Evolutionary conservation across 2,329 filamentous ascomycete species (phyloP).

Genomic region (Aspergillus sp.): DNA sequence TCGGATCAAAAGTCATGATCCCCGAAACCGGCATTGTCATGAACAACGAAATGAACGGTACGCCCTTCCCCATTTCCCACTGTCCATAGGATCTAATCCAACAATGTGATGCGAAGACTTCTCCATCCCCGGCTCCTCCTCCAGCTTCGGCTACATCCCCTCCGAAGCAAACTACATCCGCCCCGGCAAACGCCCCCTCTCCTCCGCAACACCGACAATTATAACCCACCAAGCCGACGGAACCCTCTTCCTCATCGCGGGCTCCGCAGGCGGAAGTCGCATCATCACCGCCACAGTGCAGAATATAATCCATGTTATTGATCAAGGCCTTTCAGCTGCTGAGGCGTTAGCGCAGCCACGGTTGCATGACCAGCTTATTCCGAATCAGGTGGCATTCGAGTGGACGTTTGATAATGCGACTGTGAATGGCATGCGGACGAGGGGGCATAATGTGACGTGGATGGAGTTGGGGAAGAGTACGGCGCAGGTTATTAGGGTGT

Average conservation of each 20-base stretch:
- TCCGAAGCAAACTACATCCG: conserved; percentile 73
- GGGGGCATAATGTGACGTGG: conserved; percentile 68
- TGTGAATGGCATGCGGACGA: conserved; percentile 54
- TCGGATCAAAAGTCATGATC: conserved; percentile 71
- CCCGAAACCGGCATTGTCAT: conserved; percentile 78
- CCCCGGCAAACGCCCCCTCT: conserved; percentile 73
- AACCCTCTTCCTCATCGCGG: conserved; percentile 61
- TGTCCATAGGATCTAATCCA: no score
- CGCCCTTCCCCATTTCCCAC: conserved; percentile 22
- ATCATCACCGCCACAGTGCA: conserved; percentile 78
- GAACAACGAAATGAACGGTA: conserved; percentile 55
- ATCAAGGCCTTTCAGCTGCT: conserved; percentile 53
- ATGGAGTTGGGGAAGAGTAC: conserved; percentile 57
- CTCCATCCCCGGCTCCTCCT: conserved; percentile 68
- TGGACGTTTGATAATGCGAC: conserved; percentile 59
- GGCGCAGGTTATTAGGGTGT: conserved; percentile 61
- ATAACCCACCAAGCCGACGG: conserved; percentile 57
- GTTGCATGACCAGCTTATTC: conserved; percentile 76
- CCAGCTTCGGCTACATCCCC: conserved; percentile 80
- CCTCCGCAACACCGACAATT: conserved; percentile 74
- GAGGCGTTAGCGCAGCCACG: conserved; percentile 61
- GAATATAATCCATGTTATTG: conserved; percentile 65
- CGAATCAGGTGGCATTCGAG: conserved; percentile 63
- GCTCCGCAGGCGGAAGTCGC: conserved; percentile 71
- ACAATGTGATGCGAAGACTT: conserved; percentile 52